These are phyloP conservation scores for Stephania yunnanensis DNA, from an alignment of 164 flowering plant species.

Conservation along the genomic window DNA sequence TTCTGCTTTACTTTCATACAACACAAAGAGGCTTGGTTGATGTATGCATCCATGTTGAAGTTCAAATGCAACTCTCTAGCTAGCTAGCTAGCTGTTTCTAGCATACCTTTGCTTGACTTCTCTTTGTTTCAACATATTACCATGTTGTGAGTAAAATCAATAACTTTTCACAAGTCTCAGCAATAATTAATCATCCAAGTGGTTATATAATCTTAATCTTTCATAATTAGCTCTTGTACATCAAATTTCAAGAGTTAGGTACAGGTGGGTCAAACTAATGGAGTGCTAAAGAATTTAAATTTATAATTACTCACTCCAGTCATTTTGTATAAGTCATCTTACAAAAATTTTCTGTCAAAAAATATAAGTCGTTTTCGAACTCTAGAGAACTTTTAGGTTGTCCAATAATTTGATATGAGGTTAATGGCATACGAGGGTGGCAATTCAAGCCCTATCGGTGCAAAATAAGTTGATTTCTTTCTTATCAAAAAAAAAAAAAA, in stretches of 20 bases:
- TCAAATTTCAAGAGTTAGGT: background rate
- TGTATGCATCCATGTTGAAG: background rate
- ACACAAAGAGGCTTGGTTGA: background rate
- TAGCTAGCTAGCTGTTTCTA: background rate
- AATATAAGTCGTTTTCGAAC: too few species aligned
- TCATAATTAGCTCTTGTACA: background rate
- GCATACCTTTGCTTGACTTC: background rate
- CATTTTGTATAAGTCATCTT: too few species aligned
- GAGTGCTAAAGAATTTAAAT: too few species aligned
- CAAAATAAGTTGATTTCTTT: too few species aligned
- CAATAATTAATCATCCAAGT: background rate
- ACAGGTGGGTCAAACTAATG: too few species aligned
- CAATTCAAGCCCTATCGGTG: too few species aligned
- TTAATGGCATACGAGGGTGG: too few species aligned
- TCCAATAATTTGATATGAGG: too few species aligned
- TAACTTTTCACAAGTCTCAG: background rate
- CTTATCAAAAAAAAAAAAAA: too few species aligned
- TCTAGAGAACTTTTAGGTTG: too few species aligned
- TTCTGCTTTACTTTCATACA: background rate
- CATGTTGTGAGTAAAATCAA: background rate
- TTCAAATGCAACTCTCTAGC: background rate
- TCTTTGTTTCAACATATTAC: background rate
- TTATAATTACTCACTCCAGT: too few species aligned
- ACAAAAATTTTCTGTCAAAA: too few species aligned
- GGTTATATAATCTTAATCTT: background rate